Conservation (phyloP, 2,329 filamentous ascomycete genomes). For the Aspergillus brasiliensis region DNA sequence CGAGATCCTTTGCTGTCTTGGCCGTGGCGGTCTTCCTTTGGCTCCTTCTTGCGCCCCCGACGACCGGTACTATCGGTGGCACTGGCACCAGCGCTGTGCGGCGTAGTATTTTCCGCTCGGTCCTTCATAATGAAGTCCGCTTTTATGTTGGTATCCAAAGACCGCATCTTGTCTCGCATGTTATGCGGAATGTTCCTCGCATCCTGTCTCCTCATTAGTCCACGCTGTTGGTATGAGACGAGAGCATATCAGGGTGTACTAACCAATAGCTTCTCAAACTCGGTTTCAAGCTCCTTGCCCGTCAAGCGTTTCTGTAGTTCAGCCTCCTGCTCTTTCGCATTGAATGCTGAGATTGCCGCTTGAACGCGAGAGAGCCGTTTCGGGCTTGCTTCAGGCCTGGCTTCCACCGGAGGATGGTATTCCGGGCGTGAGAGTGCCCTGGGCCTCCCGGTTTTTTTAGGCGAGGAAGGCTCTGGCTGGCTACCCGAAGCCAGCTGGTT, state of each 20-base stretch:
- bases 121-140: slow-evolving; percentile 93
- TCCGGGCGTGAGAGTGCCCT: slow-evolving; percentile 37
- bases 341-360: slow-evolving; percentile 65
- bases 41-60: slow-evolving; percentile 47
- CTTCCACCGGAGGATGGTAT: slow-evolving; percentile 32
- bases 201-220: slow-evolving; percentile 58
- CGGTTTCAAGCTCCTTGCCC: slow-evolving; percentile 60
- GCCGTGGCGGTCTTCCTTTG: slow-evolving; percentile 40
- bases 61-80: slow-evolving; percentile 33
- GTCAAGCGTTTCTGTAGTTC: slow-evolving; percentile 49
- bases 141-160: slow-evolving; percentile 84
- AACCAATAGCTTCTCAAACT: slow-evolving; percentile 64
- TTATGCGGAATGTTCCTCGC: slow-evolving; percentile 91
- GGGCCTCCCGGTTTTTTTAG: slow-evolving; percentile 23
- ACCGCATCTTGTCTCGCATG: slow-evolving; percentile 92
- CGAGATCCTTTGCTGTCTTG: slow-evolving; percentile 50
- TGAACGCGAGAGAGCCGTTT: slow-evolving; percentile 61
- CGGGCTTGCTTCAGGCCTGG: slow-evolving; percentile 34
- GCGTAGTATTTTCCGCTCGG: slow-evolving; percentile 66
- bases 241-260: slow-evolving; percentile 29
- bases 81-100: slow-evolving; percentile 46
- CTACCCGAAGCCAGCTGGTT: slow-evolving; percentile 23
- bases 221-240: neutral
- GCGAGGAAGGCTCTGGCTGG: slow-evolving; percentile 19
- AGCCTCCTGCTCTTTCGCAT: slow-evolving; percentile 55